Evolutionary conservation across 2,329 filamentous ascomycete species (phyloP).

Genomic region (Botrytis medusae): DNA sequence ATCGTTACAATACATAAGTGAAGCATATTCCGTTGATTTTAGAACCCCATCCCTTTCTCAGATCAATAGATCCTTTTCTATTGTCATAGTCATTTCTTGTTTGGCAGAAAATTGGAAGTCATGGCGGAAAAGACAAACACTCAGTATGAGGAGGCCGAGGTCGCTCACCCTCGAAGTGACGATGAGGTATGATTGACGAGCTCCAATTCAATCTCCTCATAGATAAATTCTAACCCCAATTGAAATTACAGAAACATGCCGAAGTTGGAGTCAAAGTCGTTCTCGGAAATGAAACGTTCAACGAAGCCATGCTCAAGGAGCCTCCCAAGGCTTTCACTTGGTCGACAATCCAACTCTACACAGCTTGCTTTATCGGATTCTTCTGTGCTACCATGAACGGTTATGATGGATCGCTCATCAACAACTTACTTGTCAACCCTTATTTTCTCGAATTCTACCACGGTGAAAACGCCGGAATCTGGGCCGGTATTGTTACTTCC

Average conservation of each 20-base stretch:
- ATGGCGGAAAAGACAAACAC: conserved; percentile 12
- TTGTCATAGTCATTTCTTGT: background rate
- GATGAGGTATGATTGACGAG: conserved; percentile 24
- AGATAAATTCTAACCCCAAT: conserved; percentile 10
- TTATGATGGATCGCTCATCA: conserved; percentile 53
- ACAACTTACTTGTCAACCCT: conserved; percentile 48
- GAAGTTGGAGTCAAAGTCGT: conserved; percentile 46
- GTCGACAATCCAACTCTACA: conserved; percentile 45
- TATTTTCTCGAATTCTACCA: conserved; percentile 45
- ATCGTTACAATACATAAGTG: conserved; percentile 14
- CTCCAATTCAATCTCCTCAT: background rate
- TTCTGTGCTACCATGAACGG: conserved; percentile 54
- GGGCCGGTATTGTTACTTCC: conserved; percentile 51
- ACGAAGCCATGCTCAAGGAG: conserved; percentile 56
- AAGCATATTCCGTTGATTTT: conserved; percentile 4
- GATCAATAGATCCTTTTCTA: background rate
- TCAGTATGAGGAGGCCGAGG: conserved; percentile 2
- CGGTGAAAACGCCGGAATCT: conserved; percentile 47
- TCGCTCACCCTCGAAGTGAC: background rate
- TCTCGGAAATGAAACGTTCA: conserved; percentile 53
- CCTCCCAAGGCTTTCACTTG: conserved; percentile 46
- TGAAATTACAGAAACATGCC: conserved; percentile 33
- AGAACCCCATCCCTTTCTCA: background rate
- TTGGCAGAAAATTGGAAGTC: background rate
- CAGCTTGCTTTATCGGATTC: conserved; percentile 49